Evolutionary conservation across 306 rosid genomes (phyloP).

Genomic region (Quercus engelmannii): DNA sequence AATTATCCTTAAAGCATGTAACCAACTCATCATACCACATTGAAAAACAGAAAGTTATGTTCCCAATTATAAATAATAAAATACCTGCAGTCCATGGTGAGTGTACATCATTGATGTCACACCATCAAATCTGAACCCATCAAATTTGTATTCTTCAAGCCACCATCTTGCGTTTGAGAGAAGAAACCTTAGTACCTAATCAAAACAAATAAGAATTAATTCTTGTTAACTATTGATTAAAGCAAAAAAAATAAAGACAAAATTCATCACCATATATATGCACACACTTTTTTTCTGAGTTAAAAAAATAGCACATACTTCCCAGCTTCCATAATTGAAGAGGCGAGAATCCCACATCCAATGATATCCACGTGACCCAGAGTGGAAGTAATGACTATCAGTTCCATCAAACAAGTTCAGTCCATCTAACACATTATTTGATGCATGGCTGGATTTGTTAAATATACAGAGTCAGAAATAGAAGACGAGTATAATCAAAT

Average conservation of each 20-base stretch:
- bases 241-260: conserved; percentile 10
- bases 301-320: conserved; percentile 52
- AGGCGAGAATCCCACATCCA: conserved; percentile 99
- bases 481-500: conserved; percentile 16
- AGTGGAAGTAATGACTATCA: conserved; percentile 87
- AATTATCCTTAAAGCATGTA: neutral
- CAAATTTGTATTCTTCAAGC: conserved; percentile 96
- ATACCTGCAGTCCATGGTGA: conserved; percentile 91
- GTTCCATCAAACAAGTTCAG: conserved; percentile 99
- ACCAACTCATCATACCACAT: neutral
- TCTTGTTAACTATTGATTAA: conserved; percentile 2
- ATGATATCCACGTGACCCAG: conserved; percentile 96
- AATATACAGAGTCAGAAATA: conserved; percentile 27
- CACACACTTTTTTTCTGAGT: neutral
- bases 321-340: conserved; percentile 99
- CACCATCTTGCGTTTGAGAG: conserved; percentile 99
- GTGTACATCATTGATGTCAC: conserved; percentile 99
- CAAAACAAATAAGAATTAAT: conserved; percentile 14
- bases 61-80: neutral
- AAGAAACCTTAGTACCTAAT: conserved; percentile 84
- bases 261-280: conserved; percentile 1
- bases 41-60: conserved; percentile 6
- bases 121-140: conserved; percentile 96
- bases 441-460: conserved; percentile 67
- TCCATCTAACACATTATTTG: conserved; percentile 92